phyloP scores from a whole-genome alignment of 1,139 yeast genomes.

The Hanseniaspora gamundiae region DNA sequence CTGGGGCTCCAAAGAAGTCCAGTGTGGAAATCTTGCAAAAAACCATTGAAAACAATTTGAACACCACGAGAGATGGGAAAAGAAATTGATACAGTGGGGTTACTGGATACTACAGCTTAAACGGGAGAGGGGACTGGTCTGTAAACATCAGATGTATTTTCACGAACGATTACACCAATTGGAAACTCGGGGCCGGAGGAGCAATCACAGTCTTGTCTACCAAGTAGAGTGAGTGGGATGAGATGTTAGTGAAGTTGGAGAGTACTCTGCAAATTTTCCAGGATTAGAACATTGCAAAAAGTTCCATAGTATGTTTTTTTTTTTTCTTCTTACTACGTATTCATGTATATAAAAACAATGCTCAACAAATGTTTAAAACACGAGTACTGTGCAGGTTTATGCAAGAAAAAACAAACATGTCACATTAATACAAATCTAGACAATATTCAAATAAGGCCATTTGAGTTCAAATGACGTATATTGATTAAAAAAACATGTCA shows the following conservation, averaged over 20 bases:
- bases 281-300: not conserved
- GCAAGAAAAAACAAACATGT: too few species aligned
- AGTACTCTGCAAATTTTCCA: conserved; percentile 62
- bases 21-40: conserved; percentile 72
- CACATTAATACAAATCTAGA: too few species aligned
- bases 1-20: conserved; percentile 95
- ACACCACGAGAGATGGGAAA: conserved; percentile 26
- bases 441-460: too few species aligned
- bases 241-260: conserved; percentile 69
- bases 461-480: too few species aligned
- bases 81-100: conserved; percentile 93
- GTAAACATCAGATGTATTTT: conserved; percentile 82
- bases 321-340: too few species aligned
- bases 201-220: conserved; percentile 89
- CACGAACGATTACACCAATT: conserved; percentile 31
- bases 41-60: conserved; percentile 22
- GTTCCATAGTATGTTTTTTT: too few species aligned
- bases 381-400: too few species aligned
- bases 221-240: conserved; percentile 78
- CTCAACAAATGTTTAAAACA: too few species aligned
- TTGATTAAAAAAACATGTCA: too few species aligned
- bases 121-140: conserved; percentile 90
- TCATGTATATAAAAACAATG: too few species aligned
- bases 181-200: conserved; percentile 98
- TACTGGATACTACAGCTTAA: conserved; percentile 87